These are phyloP conservation scores for Monilinia laxa DNA, from an alignment of 2,329 filamentous ascomycete genomes.

Conservation along the genomic window DNA sequence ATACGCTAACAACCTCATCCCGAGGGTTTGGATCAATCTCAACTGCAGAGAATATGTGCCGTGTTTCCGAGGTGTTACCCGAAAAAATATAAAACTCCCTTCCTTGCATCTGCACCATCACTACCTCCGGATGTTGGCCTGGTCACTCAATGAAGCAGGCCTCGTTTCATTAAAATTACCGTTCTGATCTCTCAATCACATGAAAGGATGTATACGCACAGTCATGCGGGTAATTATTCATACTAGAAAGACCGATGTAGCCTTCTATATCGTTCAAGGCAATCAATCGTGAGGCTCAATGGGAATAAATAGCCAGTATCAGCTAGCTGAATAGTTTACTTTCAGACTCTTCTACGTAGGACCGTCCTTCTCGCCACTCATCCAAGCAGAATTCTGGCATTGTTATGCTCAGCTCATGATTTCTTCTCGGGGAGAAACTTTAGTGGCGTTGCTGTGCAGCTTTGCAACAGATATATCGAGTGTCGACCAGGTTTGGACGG, in stretches of 20 bases:
- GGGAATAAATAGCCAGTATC: neutral
- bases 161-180: neutral
- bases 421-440: neutral
- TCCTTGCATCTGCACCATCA: neutral
- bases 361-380: neutral
- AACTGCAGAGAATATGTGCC: neutral
- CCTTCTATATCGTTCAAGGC: neutral
- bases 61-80: neutral
- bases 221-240: neutral
- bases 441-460: neutral
- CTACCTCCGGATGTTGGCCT: neutral
- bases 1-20: neutral
- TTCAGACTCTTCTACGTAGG: neutral
- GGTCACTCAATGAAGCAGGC: neutral
- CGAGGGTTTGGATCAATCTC: neutral
- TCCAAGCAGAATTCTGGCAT: neutral
- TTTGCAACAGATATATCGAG: neutral
- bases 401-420: too few relatives aligned
- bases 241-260: neutral
- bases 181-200: neutral
- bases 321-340: neutral
- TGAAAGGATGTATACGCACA: neutral
- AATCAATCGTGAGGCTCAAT: neutral
- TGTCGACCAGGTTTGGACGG: neutral
- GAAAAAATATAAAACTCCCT: neutral